These are phyloP conservation scores for Cordyceps fumosorosea DNA, from an alignment of 2,329 filamentous ascomycete genomes.

Conservation along the genomic window DNA sequence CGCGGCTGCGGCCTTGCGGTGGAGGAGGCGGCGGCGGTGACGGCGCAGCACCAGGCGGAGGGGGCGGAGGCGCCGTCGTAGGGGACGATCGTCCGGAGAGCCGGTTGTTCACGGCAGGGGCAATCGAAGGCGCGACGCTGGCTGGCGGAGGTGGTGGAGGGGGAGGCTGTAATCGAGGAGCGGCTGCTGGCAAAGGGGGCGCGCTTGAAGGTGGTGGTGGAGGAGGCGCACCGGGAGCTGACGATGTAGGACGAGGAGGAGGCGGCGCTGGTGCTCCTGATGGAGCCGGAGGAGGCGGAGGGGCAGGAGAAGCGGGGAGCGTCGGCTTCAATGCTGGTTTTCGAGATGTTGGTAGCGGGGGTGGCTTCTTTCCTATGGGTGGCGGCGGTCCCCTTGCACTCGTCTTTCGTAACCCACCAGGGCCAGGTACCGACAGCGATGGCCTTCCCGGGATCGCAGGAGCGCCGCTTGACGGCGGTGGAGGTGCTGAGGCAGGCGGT, in stretches of 20 bases:
- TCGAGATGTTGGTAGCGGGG: slow-evolving; percentile 53
- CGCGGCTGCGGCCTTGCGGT: slow-evolving; percentile 32
- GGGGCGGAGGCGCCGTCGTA: slow-evolving; percentile 31
- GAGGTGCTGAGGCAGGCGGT: slow-evolving; percentile 46
- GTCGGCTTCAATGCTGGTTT: slow-evolving; percentile 43
- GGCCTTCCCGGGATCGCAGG: slow-evolving; percentile 54
- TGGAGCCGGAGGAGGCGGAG: slow-evolving; percentile 34
- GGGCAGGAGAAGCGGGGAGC: slow-evolving; percentile 27
- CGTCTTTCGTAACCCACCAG: slow-evolving; percentile 50
- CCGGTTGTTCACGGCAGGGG: slow-evolving; percentile 35
- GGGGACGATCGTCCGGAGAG: slow-evolving; percentile 36
- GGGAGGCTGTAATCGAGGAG: slow-evolving; percentile 22
- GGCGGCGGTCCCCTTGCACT: slow-evolving; percentile 66
- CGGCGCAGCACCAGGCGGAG: slow-evolving; percentile 26
- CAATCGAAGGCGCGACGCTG: slow-evolving; percentile 30
- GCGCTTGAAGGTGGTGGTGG: slow-evolving; percentile 27
- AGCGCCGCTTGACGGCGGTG: slow-evolving; percentile 50
- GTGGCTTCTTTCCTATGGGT: slow-evolving; percentile 69
- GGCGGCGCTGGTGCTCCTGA: slow-evolving; percentile 36
- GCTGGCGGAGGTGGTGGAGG: slow-evolving; percentile 28
- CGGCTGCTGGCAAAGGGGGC: slow-evolving; percentile 29
- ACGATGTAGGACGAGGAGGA: slow-evolving; percentile 29
- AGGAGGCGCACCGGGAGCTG: slow-evolving; percentile 36
- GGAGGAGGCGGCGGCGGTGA: slow-evolving; percentile 25
- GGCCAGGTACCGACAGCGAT: slow-evolving; percentile 39